These are phyloP conservation scores for Botrytis tulipae DNA, from an alignment of 2,329 filamentous ascomycete genomes.

Conservation along the genomic window DNA sequence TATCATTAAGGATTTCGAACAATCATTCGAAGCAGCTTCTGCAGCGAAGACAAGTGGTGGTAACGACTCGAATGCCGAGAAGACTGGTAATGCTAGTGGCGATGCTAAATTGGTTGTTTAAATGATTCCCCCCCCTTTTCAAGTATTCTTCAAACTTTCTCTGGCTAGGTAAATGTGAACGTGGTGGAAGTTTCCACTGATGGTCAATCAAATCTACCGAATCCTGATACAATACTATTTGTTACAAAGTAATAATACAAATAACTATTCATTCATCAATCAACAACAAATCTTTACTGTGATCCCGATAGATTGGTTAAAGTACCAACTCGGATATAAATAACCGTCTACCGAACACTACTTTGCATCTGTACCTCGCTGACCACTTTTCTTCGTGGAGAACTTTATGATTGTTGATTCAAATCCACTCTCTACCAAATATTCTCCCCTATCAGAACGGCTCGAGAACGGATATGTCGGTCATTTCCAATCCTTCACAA, in stretches of 20 bases:
- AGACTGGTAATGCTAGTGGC: slow-evolving; percentile 26
- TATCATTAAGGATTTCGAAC: slow-evolving; percentile 92
- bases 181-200: too few relatives aligned
- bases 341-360: neutral
- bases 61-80: slow-evolving; percentile 27
- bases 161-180: neutral
- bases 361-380: neutral
- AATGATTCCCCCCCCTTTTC: slow-evolving; percentile 4
- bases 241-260: neutral
- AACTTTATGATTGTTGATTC: neutral
- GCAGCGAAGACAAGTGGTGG: slow-evolving; percentile 42
- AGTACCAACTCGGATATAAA: neutral
- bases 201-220: neutral
- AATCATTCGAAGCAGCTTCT: slow-evolving; percentile 69
- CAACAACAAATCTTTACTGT: neutral
- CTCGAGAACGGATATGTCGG: too few relatives aligned
- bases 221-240: neutral
- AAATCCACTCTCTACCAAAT: neutral
- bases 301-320: neutral
- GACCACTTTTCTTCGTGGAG: neutral
- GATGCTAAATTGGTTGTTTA: slow-evolving; percentile 37
- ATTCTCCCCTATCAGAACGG: neutral
- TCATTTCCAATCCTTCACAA: slow-evolving; percentile 2
- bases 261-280: neutral
- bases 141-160: neutral